Evolutionary conservation across 1,139 yeast species (phyloP), one percentile per base, ranked within the genome.

Genomic region (Candida sp.): DNA sequence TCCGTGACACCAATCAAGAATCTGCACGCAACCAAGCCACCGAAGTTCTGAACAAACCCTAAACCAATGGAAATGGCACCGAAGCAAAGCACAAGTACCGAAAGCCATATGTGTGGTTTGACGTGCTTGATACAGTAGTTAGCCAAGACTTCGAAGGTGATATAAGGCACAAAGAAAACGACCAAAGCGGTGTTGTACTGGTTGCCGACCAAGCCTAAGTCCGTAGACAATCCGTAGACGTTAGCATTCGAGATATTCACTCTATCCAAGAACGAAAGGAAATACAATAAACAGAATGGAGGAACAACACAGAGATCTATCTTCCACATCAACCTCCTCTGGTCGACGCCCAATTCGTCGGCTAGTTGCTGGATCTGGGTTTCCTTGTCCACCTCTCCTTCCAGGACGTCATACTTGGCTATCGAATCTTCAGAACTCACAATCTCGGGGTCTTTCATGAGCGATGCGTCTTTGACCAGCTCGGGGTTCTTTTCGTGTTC

Each of bases 181-280:
- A 90, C 85, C 60, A 83, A 72, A 2, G 89, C 84, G 39, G 77
- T 77, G 61, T 85, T 85, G 70, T 80, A 88, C 63, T 87, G 88
- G 58, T 77, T 75, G 4, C 88, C 87, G 2, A 69, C 66, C 51
- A 88, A 72, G 26, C 70, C 59, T 47, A 87, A 69, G 48, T 83
- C 86, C 5, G 62, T 66, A 28, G 78, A 70, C 69, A 88, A 70
- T 8, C 92, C 92, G 57, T 86, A 86, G 52, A 86, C 77, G 54
- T 82, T 83, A 25, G 94, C 94, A 63, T 88, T 88, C 38, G 91
- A 84, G 52, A 88, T 86, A 63, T 87, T 88, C 48, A 86, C 90
- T 63, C 92, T 75, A 63, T 87, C 93, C 63, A 87, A 72, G 58
- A 87, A 88, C 0, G 90, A 83, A 56, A 87, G 75, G 60, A 88